Conservation (phyloP, 331 rosid species). For the Telfairia occidentalis region DNA sequence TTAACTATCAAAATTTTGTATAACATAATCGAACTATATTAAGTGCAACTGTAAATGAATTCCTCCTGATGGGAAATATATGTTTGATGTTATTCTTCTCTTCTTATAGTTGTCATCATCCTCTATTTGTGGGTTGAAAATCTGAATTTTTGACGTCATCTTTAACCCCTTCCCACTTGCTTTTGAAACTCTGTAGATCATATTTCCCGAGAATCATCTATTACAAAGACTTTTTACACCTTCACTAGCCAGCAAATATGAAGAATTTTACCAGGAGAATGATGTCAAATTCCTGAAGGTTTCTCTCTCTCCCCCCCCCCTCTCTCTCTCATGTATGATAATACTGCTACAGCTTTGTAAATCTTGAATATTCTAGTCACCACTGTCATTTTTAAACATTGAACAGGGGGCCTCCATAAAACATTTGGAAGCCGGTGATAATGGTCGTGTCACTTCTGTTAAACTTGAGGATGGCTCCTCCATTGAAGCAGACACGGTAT, state of each 20-base stretch:
- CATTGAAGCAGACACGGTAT: conserved; percentile 78
- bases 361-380: not conserved
- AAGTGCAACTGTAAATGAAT: not conserved
- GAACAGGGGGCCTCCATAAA: conserved; percentile 62
- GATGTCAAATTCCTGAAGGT: conserved; percentile 81
- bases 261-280: conserved; percentile 72
- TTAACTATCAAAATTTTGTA: not conserved
- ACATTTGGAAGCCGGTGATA: conserved; percentile 58
- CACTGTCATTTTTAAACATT: conserved; percentile 13
- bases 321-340: not conserved
- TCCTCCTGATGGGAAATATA: not conserved
- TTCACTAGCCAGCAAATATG: conserved; percentile 76
- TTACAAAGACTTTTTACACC: conserved; percentile 83
- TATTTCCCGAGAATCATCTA: conserved; percentile 77
- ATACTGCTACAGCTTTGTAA: not conserved
- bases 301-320: conserved; percentile 17
- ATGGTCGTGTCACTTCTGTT: conserved; percentile 56
- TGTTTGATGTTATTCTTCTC: not conserved
- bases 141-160: not conserved
- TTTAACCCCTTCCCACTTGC: conserved; percentile 6
- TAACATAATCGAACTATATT: not conserved
- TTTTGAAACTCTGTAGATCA: conserved; percentile 31
- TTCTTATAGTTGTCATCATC: not conserved
- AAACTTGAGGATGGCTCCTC: conserved; percentile 75
- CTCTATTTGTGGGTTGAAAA: not conserved